Conservation (phyloP, 768 basidiomycete species). For the Pholiota molesta region DNA sequence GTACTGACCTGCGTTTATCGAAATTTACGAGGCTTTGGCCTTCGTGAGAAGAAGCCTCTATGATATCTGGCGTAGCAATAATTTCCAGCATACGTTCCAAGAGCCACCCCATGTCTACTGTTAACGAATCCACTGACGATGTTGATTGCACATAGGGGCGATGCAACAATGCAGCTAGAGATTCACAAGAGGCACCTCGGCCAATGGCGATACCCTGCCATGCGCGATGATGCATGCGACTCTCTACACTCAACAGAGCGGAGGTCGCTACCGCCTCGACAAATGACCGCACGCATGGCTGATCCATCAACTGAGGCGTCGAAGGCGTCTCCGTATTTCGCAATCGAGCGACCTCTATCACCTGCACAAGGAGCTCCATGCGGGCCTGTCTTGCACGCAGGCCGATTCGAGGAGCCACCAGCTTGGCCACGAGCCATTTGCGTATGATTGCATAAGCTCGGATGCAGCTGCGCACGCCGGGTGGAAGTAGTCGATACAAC, state of each 20-base stretch:
- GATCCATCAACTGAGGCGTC: conserved; percentile 46
- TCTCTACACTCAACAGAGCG: conserved; percentile 79
- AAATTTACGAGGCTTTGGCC: conserved; percentile 71
- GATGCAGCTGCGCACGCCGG: conserved; percentile 74
- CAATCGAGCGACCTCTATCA: conserved; percentile 73
- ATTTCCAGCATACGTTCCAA: conserved; percentile 82
- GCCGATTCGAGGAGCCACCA: conserved; percentile 67
- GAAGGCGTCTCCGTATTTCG: conserved; percentile 51
- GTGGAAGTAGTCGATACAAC: conserved; percentile 74
- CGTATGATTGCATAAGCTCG: conserved; percentile 76
- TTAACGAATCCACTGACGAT: conserved; percentile 52
- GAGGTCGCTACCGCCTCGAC: conserved; percentile 77
- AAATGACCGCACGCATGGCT: conserved; percentile 75
- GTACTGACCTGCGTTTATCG: conserved; percentile 73
- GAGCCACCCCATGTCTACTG: conserved; percentile 82
- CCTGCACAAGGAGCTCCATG: conserved; percentile 72
- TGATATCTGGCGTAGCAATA: conserved; percentile 71
- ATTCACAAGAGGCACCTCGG: conserved; percentile 66
- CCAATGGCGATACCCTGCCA: conserved; percentile 74
- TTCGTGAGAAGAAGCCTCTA: conserved; percentile 57
- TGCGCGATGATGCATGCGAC: conserved; percentile 74
- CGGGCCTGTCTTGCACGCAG: conserved; percentile 65
- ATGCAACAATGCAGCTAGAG: conserved; percentile 57
- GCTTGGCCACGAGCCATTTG: conserved; percentile 76
- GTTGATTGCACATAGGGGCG: conserved; percentile 49